phyloP scores from a whole-genome alignment of 345 rosid species.

The Aquilaria sinensis region DNA sequence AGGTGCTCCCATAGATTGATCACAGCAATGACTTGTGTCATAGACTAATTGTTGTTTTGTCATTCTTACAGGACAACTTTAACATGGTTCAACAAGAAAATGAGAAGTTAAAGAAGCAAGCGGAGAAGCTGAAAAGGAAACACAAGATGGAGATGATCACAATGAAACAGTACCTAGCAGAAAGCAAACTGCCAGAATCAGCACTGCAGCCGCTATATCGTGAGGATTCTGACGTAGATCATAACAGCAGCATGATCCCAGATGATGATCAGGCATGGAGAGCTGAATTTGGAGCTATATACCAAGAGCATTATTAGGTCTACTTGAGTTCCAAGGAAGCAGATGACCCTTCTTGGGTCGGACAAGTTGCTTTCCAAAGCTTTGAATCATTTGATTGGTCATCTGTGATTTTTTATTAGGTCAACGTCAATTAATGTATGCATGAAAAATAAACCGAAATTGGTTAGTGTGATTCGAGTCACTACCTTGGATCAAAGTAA shows the following conservation, averaged over 20 bases:
- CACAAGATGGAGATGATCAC: slow-evolving; percentile 91
- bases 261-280: slow-evolving; percentile 94
- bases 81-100: slow-evolving; percentile 50
- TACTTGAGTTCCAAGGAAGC: neutral
- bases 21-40: neutral
- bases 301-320: slow-evolving; percentile 50
- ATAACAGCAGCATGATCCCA: slow-evolving; percentile 17
- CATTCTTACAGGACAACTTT: slow-evolving; percentile 48
- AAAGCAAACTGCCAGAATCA: slow-evolving; percentile 80
- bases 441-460: no score
- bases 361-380: no score
- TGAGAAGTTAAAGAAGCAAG: slow-evolving; percentile 80
- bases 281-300: slow-evolving; percentile 89
- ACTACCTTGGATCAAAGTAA: no score
- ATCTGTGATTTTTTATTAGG: no score
- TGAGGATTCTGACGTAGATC: slow-evolving; percentile 30
- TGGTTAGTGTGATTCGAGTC: no score
- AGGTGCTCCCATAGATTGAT: neutral
- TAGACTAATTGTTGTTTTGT: neutral
- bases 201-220: slow-evolving; percentile 55
- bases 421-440: no score
- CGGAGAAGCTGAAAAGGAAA: slow-evolving; percentile 79
- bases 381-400: no score
- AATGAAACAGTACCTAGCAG: slow-evolving; percentile 76
- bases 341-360: slow-evolving; percentile 9